A percentile compares a stretch with the other conserved stretches of the same genome.
Conservation (phyloP, 2,329 filamentous ascomycete species). For the Ustulina deusta region DNA sequence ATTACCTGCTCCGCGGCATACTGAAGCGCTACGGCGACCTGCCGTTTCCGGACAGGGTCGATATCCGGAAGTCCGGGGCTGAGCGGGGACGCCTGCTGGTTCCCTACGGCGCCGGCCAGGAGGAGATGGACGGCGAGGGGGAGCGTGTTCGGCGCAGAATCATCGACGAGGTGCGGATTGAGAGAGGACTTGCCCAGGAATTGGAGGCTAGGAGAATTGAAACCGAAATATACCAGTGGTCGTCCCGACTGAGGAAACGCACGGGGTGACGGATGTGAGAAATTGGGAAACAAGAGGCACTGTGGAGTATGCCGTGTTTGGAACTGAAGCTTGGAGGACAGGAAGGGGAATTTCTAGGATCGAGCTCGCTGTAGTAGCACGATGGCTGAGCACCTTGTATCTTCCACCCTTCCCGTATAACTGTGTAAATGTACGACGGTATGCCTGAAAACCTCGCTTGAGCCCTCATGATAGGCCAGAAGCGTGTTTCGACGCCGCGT, state of each 20-base stretch:
- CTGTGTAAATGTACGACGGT: not conserved
- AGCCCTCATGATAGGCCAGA: no score
- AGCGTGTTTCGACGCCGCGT: slow-evolving; percentile 5
- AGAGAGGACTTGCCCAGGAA: no score
- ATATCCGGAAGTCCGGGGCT: not conserved
- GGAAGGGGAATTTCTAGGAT: not conserved
- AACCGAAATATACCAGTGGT: not conserved
- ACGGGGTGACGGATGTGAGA: not conserved
- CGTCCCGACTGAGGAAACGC: not conserved
- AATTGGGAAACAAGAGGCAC: not conserved
- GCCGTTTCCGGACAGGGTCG: slow-evolving; percentile 22
- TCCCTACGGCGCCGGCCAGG: not conserved
- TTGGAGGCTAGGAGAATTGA: not conserved
- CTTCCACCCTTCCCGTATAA: not conserved
- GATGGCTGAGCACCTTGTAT: not conserved
- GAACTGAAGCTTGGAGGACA: not conserved
- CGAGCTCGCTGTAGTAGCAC: not conserved
- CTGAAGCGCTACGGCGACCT: slow-evolving; percentile 14
- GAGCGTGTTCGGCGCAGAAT: slow-evolving; percentile 4
- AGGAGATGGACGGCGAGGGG: not conserved
- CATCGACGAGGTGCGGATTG: not conserved
- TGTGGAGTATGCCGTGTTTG: not conserved
- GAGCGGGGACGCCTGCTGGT: not conserved
- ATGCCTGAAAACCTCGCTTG: not conserved
- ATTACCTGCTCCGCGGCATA: slow-evolving; percentile 20